A percentile compares a stretch with the other conserved stretches of the same genome.
phyloP scores from a whole-genome alignment of 139 green algal genomes.

The Haematococcus sp. region DNA sequence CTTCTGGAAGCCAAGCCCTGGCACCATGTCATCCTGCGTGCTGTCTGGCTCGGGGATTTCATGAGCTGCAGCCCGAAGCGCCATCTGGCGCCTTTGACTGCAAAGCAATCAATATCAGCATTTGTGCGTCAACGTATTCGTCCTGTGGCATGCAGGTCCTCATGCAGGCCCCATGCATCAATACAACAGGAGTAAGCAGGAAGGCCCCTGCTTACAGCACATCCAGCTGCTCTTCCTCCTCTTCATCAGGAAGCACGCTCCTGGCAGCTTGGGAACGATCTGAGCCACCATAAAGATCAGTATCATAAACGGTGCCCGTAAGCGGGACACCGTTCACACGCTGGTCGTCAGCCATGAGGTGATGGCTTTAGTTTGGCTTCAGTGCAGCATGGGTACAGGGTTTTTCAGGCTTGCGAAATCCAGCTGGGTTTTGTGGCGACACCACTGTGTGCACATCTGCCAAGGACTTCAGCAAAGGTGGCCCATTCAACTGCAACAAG shows the following conservation, averaged over 20 bases:
- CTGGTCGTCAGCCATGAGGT: slow-evolving; percentile 2
- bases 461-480: no score
- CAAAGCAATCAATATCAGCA: neutral
- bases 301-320: slow-evolving; percentile 32
- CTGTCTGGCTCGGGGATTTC: slow-evolving; percentile 22
- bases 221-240: slow-evolving; percentile 23
- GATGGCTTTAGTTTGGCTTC: no score
- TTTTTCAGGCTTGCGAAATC: no score
- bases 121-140: neutral
- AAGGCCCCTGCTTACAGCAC: neutral
- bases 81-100: neutral
- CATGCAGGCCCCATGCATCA: slow-evolving; percentile 5
- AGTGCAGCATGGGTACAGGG: no score
- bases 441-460: no score
- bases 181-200: neutral
- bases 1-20: slow-evolving; percentile 20
- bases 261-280: no score
- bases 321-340: slow-evolving; percentile 19
- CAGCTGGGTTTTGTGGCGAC: no score
- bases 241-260: slow-evolving; percentile 23
- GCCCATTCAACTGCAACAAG: no score
- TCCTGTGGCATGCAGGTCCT: neutral
- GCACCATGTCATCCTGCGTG: neutral
- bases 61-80: neutral
- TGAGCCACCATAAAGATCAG: slow-evolving; percentile 39